phyloP scores from a whole-genome alignment of 805 yeast species.

The Zygotorulaspora sp. region DNA sequence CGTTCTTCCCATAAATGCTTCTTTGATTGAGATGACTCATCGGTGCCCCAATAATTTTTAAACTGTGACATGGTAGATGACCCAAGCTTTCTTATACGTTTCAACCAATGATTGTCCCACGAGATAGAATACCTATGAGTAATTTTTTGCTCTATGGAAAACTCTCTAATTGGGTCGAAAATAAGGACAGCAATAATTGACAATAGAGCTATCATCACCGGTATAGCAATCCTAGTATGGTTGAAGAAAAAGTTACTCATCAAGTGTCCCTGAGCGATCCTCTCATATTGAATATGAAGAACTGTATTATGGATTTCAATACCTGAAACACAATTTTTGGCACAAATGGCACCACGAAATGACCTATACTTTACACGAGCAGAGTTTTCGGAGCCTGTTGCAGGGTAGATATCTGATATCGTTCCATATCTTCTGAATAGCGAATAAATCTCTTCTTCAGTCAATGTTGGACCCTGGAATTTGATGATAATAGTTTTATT shows the following conservation, averaged over 20 bases:
- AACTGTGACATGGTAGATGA: constrained; percentile 38
- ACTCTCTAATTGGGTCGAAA: constrained; percentile 90
- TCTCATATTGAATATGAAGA: constrained; percentile 70
- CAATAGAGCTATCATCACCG: constrained; percentile 68
- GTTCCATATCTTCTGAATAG: constrained; percentile 84
- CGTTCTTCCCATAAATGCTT: constrained; percentile 65
- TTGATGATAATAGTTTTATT: constrained; percentile 56
- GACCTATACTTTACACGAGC: constrained; percentile 55
- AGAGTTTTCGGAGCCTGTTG: constrained; percentile 42
- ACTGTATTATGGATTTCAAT: constrained; percentile 56
- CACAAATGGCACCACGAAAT: constrained; percentile 69
- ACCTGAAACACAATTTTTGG: constrained; percentile 89
- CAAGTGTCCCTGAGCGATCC: constrained; percentile 48
- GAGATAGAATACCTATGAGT: constrained; percentile 53
- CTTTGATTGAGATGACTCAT: constrained; percentile 27
- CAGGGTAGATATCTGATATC: constrained; percentile 68
- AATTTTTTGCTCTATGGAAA: constrained; percentile 69
- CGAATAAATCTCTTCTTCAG: constrained; percentile 72
- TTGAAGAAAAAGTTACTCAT: constrained; percentile 55
- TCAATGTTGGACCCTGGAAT: constrained; percentile 74
- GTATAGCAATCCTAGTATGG: constrained; percentile 81
- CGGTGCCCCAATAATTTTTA: constrained; percentile 34
- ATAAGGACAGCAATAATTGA: constrained; percentile 80
- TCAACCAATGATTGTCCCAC: constrained; percentile 39
- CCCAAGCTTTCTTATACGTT: constrained; percentile 37